Percentiles rank a stretch among this genome's conserved stretches.
Evolutionary conservation across 345 rosid species (phyloP).

Genomic region (Brassica cretica): DNA sequence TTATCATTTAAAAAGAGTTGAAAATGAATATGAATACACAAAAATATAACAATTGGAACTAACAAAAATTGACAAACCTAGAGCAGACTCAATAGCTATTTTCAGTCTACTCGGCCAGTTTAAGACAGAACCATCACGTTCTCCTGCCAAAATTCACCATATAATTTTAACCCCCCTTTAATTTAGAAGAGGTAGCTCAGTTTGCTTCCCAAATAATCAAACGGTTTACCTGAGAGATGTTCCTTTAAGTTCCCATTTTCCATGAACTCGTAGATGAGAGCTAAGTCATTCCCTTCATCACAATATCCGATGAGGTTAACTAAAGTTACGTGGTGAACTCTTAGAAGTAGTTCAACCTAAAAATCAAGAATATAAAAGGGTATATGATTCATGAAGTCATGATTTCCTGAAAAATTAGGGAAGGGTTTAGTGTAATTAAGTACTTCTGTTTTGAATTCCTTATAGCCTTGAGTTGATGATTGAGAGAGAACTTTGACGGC

Average conservation of each 20-base stretch:
- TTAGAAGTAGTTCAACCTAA: constrained; percentile 49
- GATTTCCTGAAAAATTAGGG: neutral
- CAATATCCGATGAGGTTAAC: constrained; percentile 51
- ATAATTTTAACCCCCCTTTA: neutral
- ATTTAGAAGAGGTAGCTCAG: neutral
- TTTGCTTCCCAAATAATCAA: neutral
- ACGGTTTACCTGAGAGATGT: constrained; percentile 41
- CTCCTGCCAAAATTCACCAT: neutral
- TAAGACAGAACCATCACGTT: neutral
- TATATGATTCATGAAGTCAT: neutral
- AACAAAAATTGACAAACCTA: neutral
- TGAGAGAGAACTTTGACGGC: constrained; percentile 56
- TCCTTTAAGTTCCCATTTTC: constrained; percentile 44
- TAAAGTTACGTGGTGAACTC: constrained; percentile 54
- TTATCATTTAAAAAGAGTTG: neutral
- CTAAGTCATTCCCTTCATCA: constrained; percentile 43
- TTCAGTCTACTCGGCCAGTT: constrained; percentile 1
- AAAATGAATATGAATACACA: neutral
- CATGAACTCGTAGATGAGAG: constrained; percentile 56
- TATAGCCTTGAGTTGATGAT: constrained; percentile 47
- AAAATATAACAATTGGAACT: neutral
- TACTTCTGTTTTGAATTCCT: constrained; percentile 54
- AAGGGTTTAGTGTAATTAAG: neutral
- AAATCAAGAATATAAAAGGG: neutral
- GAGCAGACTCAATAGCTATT: constrained; percentile 2